Evolutionary conservation across 208 protist genomes (phyloP), one percentile per base, ranked within the genome.

Genomic region (Trichomonas vaginalis): DNA sequence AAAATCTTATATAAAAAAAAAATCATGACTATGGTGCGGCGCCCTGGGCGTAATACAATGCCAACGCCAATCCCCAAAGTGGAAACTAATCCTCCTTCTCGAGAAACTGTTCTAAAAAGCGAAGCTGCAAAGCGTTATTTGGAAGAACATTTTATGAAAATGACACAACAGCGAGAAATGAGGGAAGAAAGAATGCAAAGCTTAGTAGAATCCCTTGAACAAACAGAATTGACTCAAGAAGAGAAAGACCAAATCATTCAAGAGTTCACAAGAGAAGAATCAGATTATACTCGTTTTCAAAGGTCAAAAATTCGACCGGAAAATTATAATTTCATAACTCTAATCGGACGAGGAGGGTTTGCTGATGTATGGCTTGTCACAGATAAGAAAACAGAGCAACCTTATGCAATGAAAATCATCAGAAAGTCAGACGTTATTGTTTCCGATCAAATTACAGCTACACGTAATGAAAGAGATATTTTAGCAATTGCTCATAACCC

Each of bases 391-490:
- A 48, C 82, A 49, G 35, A 27, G 23, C n/a, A 90, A n/a, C 10
- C 42, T 35, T 90, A 12, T n/a, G 82, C 82, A 4, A 45, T 90
- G 23, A 90, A 90, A 90, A n/a, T 90, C 32, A 10, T 90, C 8
- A 46, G 42, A 21, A 90, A 90, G 32, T 27, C 82, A 48, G 42
- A 90, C 8, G 42, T 90, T 48, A 90, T 90, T 35, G 15, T 90
- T 23, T 8, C 35, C 9, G 35, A 70, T 40, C 96, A 96, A 96
- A 95, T 97, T 45, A 27, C 27, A 21, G 96, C 97, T 62, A 95
- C 97, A 39, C 37, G 96, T 15, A 79, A 96, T 23, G 97, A 97
- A 95, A 96, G 97, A 40, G 96, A 97, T 47, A 48, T 97, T 17
- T 86, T 97, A 49, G 96, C 96, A 6, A 56, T 96, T 46, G 95